Base-by-base conservation (phyloP, 805 yeast genomes). In the Barnettozyma californica region DNA sequence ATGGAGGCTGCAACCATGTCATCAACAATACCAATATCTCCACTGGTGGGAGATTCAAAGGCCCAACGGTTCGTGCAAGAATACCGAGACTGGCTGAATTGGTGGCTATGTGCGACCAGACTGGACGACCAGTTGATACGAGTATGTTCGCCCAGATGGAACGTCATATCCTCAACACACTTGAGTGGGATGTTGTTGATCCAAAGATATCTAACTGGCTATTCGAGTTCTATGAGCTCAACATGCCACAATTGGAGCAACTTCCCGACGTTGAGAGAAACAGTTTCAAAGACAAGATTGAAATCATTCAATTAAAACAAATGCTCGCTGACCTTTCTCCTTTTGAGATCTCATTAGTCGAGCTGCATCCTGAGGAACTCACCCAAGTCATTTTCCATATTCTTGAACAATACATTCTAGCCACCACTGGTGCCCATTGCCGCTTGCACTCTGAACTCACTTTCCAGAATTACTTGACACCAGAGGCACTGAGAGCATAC, bases 111-210 rank as follows among this genome's bases (percentile, higher is more conserved):
- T 87, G 95, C 68, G 87, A 87, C 42, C 74, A 77, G 41, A 76
- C 80, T 57, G 75, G 75, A 48, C 65, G 68, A 19, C 83, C 83
- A 16, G 73, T 80, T 84, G 49, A 71, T 83, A 61, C 73, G 76
- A 53, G 86, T 86, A 5, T 75, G 90, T 59, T 83, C 78, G 54
- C 88, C 88, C 96, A 87, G 64, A 87, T 87, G 95, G 95, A 87
- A 65, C 69, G 79, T 56, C 95, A 87, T 60, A 78, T 87, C 21
- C 70, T 87, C 49, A 68, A 76, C 29, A 84, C 95, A 0, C 71
- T 88, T 50, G 80, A 81, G 46, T 87, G 95, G 95, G 69, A 72
- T 73, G 69, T 88, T 46, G 77, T 76, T 42, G 87, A 81, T 54
- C 88, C 95, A 2, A 75, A 76, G 53, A 60, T 75, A 40, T 71